A percentile compares a stretch with the other conserved stretches of the same genome.
phyloP scores from a whole-genome alignment of 2,329 filamentous ascomycete genomes.

The Trichoderma harzianum region DNA sequence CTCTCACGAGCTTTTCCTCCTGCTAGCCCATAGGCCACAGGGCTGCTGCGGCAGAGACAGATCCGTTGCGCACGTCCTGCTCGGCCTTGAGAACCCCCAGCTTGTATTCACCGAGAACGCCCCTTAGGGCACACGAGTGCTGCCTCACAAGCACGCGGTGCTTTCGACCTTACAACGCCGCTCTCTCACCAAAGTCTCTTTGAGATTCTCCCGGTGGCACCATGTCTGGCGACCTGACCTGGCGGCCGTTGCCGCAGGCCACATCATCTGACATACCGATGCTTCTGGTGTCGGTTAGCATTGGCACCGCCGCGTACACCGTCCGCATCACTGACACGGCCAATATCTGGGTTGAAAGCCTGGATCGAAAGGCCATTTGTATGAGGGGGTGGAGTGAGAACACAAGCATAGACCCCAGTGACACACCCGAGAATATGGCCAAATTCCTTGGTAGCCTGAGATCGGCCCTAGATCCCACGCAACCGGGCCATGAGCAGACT shows the following conservation, averaged over 20 bases:
- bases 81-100: conserved; percentile 2
- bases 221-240: conserved; percentile 38
- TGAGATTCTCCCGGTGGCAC: background rate
- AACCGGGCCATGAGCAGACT: conserved; percentile 42
- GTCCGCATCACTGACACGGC: conserved; percentile 69
- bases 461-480: conserved; percentile 47
- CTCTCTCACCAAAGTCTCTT: background rate
- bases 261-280: conserved; percentile 48
- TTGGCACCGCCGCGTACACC: conserved; percentile 56
- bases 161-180: background rate
- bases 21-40: background rate
- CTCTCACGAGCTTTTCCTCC: background rate
- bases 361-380: conserved; percentile 61
- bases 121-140: conserved; percentile 3
- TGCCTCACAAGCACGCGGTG: conserved; percentile 6
- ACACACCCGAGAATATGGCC: conserved; percentile 63
- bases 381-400: conserved; percentile 58
- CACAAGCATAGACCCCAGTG: conserved; percentile 70
- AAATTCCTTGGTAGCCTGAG: conserved; percentile 64
- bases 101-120: conserved; percentile 19
- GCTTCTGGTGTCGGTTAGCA: conserved; percentile 60
- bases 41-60: background rate
- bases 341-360: conserved; percentile 67
- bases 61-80: conserved; percentile 9
- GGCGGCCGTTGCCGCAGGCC: conserved; percentile 47